phyloP scores from a whole-genome alignment of 2,329 filamentous ascomycete species.

The Rutstroemia sydowiana region DNA sequence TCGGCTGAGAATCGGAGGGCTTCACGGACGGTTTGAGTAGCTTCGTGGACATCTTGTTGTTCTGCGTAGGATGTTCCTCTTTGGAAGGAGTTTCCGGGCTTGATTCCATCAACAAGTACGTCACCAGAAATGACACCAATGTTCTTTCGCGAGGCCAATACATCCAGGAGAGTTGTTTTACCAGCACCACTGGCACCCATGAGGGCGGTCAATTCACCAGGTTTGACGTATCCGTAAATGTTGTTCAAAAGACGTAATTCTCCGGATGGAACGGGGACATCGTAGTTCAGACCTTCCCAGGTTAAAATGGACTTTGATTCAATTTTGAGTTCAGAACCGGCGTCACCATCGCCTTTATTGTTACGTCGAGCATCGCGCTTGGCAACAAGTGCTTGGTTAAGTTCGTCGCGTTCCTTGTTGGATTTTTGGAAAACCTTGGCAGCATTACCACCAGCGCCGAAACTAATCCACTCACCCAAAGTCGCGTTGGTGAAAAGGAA shows the following conservation, averaged over 20 bases:
- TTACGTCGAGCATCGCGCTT: constrained; percentile 52
- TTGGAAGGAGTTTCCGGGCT: constrained; percentile 53
- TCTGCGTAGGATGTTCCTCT: constrained; percentile 58
- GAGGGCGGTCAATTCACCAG: constrained; percentile 53
- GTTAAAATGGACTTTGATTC: constrained; percentile 64
- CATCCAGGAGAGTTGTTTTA: constrained; percentile 60
- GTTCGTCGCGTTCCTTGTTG: constrained; percentile 55
- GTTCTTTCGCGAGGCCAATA: constrained; percentile 55
- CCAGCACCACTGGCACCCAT: constrained; percentile 58
- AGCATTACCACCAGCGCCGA: constrained; percentile 72
- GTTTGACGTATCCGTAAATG: constrained; percentile 54
- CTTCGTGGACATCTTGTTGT: constrained; percentile 58
- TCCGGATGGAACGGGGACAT: constrained; percentile 46
- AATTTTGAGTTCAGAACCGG: constrained; percentile 45
- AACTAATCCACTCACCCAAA: constrained; percentile 71
- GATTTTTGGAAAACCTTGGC: constrained; percentile 71
- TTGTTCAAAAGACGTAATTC: constrained; percentile 46
- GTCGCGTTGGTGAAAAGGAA: constrained; percentile 72
- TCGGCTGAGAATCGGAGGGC: constrained; percentile 60
- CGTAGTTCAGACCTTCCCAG: constrained; percentile 80
- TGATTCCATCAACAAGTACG: constrained; percentile 53
- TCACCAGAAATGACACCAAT: constrained; percentile 58
- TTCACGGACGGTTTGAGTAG: constrained; percentile 56
- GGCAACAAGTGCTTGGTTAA: constrained; percentile 55
- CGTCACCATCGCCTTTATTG: constrained; percentile 36